phyloP scores from a whole-genome alignment of 148 eudicot species.

The Bassia scoparia region DNA sequence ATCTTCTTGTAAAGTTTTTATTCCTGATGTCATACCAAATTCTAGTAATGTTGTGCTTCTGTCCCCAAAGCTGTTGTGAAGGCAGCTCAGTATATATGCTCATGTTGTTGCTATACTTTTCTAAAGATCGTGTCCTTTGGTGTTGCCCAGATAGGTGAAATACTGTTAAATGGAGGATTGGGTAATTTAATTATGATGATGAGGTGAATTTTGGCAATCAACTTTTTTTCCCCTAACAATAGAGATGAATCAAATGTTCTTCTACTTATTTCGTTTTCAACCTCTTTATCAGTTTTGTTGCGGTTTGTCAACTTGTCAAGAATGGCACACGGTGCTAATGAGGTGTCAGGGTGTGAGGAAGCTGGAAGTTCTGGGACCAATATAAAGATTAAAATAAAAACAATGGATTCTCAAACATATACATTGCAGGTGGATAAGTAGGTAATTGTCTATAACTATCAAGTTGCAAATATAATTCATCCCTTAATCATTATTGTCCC shows the following conservation, averaged over 20 bases:
- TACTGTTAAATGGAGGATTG: not conserved
- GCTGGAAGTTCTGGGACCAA: constrained; percentile 47
- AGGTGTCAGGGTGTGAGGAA: constrained; percentile 37
- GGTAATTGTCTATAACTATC: too few relatives aligned
- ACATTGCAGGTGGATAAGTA: constrained; percentile 86
- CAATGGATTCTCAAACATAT: constrained; percentile 91
- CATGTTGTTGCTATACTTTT: not conserved
- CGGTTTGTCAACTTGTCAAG: constrained; percentile 19
- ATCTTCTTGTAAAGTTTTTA: not conserved
- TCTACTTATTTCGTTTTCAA: not conserved
- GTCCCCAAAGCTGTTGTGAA: not conserved
- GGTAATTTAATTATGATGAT: not conserved
- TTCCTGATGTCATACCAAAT: not conserved
- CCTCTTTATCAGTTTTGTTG: constrained; percentile 10
- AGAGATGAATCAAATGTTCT: not conserved
- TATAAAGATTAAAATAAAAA: constrained; percentile 89
- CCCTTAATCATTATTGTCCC: not conserved
- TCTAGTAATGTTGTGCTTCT: constrained; percentile 3
- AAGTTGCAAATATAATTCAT: too few relatives aligned
- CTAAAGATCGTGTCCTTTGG: not conserved
- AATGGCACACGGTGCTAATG: constrained; percentile 53
- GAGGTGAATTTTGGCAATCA: constrained; percentile 2
- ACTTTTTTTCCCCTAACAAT: not conserved
- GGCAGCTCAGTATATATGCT: not conserved
- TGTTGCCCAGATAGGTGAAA: not conserved